These are phyloP conservation scores for Amaranthus hypochondriacus DNA, from an alignment of 148 eudicot species.

Conservation along the genomic window DNA sequence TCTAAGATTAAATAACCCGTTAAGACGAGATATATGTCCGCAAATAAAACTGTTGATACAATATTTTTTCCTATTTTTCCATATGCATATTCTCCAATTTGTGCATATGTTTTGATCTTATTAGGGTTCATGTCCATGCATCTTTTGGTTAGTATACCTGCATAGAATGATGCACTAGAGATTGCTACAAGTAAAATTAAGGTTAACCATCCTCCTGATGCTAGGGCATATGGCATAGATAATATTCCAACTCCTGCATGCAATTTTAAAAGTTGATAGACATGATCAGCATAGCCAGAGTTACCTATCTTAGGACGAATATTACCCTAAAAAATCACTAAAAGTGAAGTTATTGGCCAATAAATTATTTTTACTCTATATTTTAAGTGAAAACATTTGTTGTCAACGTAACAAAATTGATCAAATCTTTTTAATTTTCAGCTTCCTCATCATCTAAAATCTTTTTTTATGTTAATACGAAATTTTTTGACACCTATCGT, in stretches of 20 bases:
- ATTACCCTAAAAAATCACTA: no score
- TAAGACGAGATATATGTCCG: constrained; percentile 45
- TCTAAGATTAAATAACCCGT: constrained; percentile 43
- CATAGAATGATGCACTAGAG: constrained; percentile 30
- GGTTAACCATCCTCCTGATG: constrained; percentile 56
- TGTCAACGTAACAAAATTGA: no score
- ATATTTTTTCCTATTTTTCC: constrained; percentile 38
- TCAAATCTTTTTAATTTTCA: no score
- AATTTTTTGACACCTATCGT: no score
- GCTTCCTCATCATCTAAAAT: no score
- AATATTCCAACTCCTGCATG: constrained; percentile 43
- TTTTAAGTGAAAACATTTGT: no score
- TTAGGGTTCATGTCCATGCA: constrained; percentile 41
- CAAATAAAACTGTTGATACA: constrained; percentile 28
- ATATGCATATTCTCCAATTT: constrained; percentile 38
- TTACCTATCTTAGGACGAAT: no score
- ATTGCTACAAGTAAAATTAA: constrained; percentile 33
- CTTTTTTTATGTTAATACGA: no score
- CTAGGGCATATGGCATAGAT: constrained; percentile 46
- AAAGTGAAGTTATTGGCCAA: no score
- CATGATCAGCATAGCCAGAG: no score
- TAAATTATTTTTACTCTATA: no score
- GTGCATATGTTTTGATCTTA: constrained; percentile 30
- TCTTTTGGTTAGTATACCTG: constrained; percentile 35
- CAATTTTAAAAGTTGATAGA: no score